Percentiles rank a stretch among this genome's conserved stretches.
Evolutionary conservation across 345 rosid species (phyloP).

Genomic region (Hibiscus syriacus): DNA sequence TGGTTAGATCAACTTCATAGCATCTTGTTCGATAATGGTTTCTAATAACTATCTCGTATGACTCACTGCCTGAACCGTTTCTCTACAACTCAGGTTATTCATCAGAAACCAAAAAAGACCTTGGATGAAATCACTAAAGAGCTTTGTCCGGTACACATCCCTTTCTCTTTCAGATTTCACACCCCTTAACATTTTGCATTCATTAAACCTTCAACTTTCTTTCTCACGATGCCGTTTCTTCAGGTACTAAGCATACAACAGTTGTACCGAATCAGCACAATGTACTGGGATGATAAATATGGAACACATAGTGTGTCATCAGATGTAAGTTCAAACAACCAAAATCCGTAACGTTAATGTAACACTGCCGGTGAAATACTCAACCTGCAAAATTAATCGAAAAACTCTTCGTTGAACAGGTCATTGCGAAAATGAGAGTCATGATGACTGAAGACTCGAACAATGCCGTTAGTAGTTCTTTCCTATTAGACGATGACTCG

Average conservation of each 20-base stretch:
- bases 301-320: slow-evolving; percentile 95
- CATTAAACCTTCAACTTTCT: neutral
- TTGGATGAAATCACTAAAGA: slow-evolving; percentile 86
- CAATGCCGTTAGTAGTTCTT: slow-evolving; percentile 92
- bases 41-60: neutral
- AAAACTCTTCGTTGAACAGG: slow-evolving; percentile 32
- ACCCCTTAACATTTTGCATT: neutral
- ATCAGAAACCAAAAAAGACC: slow-evolving; percentile 92
- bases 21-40: neutral
- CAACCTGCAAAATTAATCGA: neutral
- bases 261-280: slow-evolving; percentile 89
- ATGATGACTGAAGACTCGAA: slow-evolving; percentile 96
- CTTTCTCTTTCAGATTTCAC: slow-evolving; percentile 9
- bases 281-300: slow-evolving; percentile 99
- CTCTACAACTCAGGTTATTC: slow-evolving; percentile 62
- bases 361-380: too few species aligned
- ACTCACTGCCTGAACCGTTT: neutral
- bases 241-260: slow-evolving; percentile 98
- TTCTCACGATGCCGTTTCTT: slow-evolving; percentile 2
- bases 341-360: neutral
- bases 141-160: slow-evolving; percentile 75
- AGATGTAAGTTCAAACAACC: slow-evolving; percentile 50
- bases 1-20: slow-evolving; percentile 37
- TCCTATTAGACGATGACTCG: slow-evolving; percentile 93
- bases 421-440: slow-evolving; percentile 84